phyloP scores from a whole-genome alignment of 169 alveolate species.

The Babesia bigemina region DNA sequence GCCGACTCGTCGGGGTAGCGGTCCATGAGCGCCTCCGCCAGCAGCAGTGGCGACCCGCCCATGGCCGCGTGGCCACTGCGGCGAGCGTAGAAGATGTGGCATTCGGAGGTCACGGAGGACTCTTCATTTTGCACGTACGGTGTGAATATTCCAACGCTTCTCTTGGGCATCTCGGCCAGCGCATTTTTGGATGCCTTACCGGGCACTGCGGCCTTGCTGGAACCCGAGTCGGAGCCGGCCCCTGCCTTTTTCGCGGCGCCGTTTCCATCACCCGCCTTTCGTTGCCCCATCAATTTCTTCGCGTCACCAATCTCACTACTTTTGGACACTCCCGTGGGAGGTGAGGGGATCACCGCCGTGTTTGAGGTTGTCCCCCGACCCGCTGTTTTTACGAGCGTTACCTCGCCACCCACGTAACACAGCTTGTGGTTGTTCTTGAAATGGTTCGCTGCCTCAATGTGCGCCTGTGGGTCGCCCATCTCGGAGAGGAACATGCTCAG shows the following conservation, averaged over 20 bases:
- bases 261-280: no score
- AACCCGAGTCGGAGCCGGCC: neutral
- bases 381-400: no score
- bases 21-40: conserved; percentile 64
- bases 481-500: conserved; percentile 81
- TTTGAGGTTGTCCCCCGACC: neutral
- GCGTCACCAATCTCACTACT: no score
- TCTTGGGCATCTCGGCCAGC: neutral
- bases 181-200: neutral
- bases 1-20: conserved; percentile 44
- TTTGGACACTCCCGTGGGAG: neutral
- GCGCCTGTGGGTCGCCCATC: conserved; percentile 83
- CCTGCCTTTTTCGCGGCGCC: neutral
- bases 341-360: neutral
- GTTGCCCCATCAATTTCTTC: no score
- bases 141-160: neutral
- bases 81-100: conserved; percentile 58
- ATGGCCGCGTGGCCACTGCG: conserved; percentile 38
- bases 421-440: conserved; percentile 67
- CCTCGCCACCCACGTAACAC: conserved; percentile 25
- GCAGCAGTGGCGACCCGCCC: conserved; percentile 54
- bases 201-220: neutral
- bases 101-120: conserved; percentile 5
- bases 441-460: conserved; percentile 79
- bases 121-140: neutral